Percentiles rank a stretch among this genome's conserved stretches.
phyloP scores from a whole-genome alignment of 192 early-diverging fungal genomes.

The Linnemannia schmuckeri region DNA sequence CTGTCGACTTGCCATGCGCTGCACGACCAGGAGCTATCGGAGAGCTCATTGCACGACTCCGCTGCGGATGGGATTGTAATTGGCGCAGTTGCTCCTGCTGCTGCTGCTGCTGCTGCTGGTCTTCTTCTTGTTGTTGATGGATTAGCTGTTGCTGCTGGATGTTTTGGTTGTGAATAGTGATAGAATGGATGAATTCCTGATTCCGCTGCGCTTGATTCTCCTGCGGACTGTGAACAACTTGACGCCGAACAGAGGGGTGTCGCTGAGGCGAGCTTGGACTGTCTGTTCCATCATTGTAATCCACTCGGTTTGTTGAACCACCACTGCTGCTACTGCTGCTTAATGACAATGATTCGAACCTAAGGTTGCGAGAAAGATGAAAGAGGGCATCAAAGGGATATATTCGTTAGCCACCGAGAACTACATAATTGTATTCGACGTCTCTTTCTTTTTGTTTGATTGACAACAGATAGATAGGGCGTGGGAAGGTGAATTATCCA shows the following conservation, averaged over 20 bases:
- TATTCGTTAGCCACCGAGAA: not conserved
- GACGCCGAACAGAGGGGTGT: constrained; percentile 21
- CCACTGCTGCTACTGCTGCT: constrained; percentile 21
- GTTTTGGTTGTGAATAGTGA: not conserved
- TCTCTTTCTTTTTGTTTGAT: not conserved
- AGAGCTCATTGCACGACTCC: constrained; percentile 20
- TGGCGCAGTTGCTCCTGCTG: not conserved
- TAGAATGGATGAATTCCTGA: not conserved
- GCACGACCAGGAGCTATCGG: constrained; percentile 10
- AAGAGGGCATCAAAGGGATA: not conserved
- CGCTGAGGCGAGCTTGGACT: not conserved
- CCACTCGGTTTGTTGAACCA: not conserved
- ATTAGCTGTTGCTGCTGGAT: not conserved
- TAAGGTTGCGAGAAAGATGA: not conserved
- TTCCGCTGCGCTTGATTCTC: not conserved
- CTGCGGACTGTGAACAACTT: not conserved
- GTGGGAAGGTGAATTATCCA: not conserved
- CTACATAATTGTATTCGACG: not conserved
- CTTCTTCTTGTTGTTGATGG: constrained; percentile 16
- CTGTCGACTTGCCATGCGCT: not conserved
- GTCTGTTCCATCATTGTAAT: not conserved
- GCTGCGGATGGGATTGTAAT: not conserved
- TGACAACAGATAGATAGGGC: not conserved
- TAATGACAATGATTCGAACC: constrained; percentile 45
- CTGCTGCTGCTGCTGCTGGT: constrained; percentile 9